Evolutionary conservation across 495 filamentous ascomycete species (phyloP), one percentile per base, ranked within the genome.

Genomic region (Xylaria acuta): DNA sequence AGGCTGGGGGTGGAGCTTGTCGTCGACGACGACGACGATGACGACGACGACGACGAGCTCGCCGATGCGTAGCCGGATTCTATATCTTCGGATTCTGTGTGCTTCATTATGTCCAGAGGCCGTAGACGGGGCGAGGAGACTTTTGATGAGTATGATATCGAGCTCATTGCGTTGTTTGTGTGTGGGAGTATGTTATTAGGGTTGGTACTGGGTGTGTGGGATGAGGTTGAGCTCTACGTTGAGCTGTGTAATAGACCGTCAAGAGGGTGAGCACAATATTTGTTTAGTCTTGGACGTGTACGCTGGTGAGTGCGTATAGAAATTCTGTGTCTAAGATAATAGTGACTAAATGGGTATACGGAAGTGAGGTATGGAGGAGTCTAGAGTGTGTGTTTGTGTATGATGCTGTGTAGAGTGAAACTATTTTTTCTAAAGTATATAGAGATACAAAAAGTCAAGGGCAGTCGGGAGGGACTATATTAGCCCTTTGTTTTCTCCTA

Each of bases 31-130:
- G 70, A 93, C 3, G 90, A 91, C n/a, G n/a, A n/a, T n/a, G n/a
- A n/a, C 1, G 90, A 91, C 27, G 70, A 94, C 1, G 90, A 91
- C 30, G 70, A 93, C 3, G 90, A 91, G 65, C 85, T 83, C 64
- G 87, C 92, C 74, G 92, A 95, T 65, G 89, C 93, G 84, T 98
- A 98, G 67, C 97, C 96, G 54, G 96, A 98, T 82, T 98, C 96
- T 67, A 86, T 84, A 49, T 83, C 86, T 9, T 80, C 86, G 22
- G 77, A 74, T 25, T 68, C 72, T 36, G 72, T 45, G 11, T 74
- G 67, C 63, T 73, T 71, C 53, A 16, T 73, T 5, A 43, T 36
- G 25, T 58, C 47, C n/a, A 74, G 43, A 7, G 72, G 49, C 40
- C 54, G 36, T 34, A 76, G 73, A n/a, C 75, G 77, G 32, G 82